A percentile compares a stretch with the other conserved stretches of the same genome.
Conservation (phyloP, 495 filamentous ascomycete genomes). For the Penicillium canariense region DNA sequence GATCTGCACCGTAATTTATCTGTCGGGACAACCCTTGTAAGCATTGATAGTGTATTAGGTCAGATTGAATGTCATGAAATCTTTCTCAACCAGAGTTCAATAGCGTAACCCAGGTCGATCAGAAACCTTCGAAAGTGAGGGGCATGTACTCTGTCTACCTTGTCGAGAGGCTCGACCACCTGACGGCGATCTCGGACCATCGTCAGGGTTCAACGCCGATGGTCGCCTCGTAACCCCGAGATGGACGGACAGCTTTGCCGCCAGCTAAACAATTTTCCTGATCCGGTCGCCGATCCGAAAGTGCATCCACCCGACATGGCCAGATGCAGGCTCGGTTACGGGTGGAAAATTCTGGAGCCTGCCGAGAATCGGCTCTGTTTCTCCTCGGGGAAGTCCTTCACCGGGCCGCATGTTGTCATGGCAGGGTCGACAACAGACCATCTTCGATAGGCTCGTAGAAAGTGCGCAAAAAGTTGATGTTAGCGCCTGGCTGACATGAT, state of each 20-base stretch:
- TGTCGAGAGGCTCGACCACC: too few species aligned
- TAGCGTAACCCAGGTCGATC: too few species aligned
- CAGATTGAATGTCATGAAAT: too few species aligned
- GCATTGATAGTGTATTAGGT: not conserved
- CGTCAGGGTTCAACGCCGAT: constrained; percentile 1
- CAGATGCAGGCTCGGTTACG: constrained; percentile 22
- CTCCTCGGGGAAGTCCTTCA: constrained; percentile 23
- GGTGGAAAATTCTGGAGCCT: constrained; percentile 30
- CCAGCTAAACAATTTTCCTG: not conserved
- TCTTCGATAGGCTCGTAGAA: too few species aligned
- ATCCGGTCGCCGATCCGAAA: constrained; percentile 4
- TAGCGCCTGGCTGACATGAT: constrained; percentile 3
- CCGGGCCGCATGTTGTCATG: constrained; percentile 5
- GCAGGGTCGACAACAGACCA: too few species aligned
- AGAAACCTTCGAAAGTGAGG: too few species aligned
- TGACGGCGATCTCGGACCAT: not conserved
- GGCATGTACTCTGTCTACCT: too few species aligned
- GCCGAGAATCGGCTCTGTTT: constrained; percentile 4
- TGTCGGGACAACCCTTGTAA: constrained; percentile 40
- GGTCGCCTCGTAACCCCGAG: not conserved
- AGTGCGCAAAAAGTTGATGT: too few species aligned
- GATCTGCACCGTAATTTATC: constrained; percentile 53
- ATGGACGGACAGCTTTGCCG: not conserved
- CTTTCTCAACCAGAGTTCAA: too few species aligned
- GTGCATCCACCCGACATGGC: constrained; percentile 10